Evolutionary conservation across 768 basidiomycete genomes (phyloP).

Genomic region (Mycena maculata): DNA sequence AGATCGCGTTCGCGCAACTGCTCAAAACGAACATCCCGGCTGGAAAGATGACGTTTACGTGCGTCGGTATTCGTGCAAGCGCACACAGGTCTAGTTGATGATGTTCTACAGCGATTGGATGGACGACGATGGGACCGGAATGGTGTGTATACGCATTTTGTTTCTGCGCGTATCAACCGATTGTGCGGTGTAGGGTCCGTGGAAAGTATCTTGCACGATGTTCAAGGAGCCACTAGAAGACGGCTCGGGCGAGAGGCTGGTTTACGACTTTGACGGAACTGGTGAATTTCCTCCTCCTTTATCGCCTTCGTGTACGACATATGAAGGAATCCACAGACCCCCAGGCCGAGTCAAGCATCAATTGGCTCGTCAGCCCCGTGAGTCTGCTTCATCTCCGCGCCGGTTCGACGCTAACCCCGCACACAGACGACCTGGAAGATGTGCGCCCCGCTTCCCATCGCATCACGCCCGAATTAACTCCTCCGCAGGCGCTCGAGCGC

Average conservation of each 20-base stretch:
- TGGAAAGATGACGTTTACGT: slow-evolving; percentile 30
- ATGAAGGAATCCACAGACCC: slow-evolving; percentile 20
- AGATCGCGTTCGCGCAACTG: slow-evolving; percentile 43
- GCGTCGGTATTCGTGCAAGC: neutral
- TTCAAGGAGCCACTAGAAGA: slow-evolving; percentile 39
- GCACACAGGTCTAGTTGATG: slow-evolving; percentile 14
- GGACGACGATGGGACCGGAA: slow-evolving; percentile 45
- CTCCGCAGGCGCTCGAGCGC: slow-evolving; percentile 35
- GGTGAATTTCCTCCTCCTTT: slow-evolving; percentile 11
- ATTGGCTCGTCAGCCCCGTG: slow-evolving; percentile 34
- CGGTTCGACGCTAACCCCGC: neutral
- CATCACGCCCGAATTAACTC: neutral
- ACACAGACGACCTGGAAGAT: slow-evolving; percentile 31
- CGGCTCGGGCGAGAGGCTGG: slow-evolving; percentile 37
- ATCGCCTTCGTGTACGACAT: neutral
- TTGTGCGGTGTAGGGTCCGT: slow-evolving; percentile 18
- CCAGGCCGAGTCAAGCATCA: slow-evolving; percentile 33
- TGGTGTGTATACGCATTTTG: slow-evolving; percentile 7
- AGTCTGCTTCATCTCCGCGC: neutral
- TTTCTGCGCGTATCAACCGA: neutral
- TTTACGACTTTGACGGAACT: slow-evolving; percentile 46
- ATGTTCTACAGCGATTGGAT: slow-evolving; percentile 42
- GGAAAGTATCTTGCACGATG: slow-evolving; percentile 39
- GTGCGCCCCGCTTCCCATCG: slow-evolving; percentile 7
- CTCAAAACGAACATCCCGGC: slow-evolving; percentile 40